Evolutionary conservation across 2,329 filamentous ascomycete species (phyloP).

Genomic region (Apiospora saccharicola): DNA sequence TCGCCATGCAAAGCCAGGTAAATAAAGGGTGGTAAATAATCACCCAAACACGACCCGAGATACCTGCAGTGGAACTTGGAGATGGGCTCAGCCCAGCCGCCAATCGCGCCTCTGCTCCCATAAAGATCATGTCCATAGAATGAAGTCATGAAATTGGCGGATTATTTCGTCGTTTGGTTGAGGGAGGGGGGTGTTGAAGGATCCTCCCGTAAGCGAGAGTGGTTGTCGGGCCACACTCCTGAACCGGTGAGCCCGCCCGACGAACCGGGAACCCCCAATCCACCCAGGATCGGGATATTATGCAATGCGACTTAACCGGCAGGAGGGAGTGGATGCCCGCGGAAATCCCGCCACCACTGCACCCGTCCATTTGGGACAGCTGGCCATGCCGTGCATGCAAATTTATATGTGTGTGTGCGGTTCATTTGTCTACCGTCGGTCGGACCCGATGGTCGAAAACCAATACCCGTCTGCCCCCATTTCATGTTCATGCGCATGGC

Average conservation of each 20-base stretch:
- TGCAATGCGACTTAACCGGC: slow-evolving; percentile 6
- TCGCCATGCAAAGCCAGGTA: too few relatives aligned
- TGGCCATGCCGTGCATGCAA: not conserved
- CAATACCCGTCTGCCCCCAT: not conserved
- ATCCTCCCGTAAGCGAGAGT: slow-evolving; percentile 9
- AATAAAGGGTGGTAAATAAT: too few relatives aligned
- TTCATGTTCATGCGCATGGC: not conserved
- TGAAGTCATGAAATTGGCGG: not conserved
- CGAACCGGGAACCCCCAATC: not conserved
- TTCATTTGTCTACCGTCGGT: not conserved
- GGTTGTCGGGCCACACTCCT: not conserved
- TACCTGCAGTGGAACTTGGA: too few relatives aligned
- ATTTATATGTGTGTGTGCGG: not conserved
- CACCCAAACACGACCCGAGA: too few relatives aligned
- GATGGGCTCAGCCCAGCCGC: too few relatives aligned
- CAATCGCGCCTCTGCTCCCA: too few relatives aligned
- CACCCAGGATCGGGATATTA: not conserved
- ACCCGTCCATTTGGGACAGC: not conserved
- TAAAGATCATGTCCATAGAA: not conserved
- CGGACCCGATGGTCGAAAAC: not conserved
- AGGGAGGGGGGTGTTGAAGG: not conserved
- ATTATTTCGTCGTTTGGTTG: not conserved
- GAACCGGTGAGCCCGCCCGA: not conserved
- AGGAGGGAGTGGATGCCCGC: not conserved
- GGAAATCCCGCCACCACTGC: not conserved